Evolutionary conservation across 352 stramenopile species (phyloP).

Genomic region (Aphanomyces euteiches): DNA sequence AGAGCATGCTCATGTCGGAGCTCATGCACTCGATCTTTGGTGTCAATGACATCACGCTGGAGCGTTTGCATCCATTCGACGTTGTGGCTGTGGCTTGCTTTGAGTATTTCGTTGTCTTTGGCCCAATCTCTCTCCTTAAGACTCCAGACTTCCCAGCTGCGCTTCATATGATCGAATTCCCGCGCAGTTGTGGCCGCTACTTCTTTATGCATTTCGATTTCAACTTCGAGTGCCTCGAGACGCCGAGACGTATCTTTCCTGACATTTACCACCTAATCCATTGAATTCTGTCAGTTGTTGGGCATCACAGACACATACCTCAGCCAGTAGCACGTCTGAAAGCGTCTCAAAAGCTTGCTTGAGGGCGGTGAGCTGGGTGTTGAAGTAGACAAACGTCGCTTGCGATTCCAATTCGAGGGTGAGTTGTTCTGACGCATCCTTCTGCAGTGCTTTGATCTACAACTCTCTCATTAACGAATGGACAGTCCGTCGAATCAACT

Average conservation of each 20-base stretch:
- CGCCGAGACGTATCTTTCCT: slow-evolving; percentile 64
- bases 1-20: slow-evolving; percentile 53
- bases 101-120: slow-evolving; percentile 83
- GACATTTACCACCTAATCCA: slow-evolving; percentile 45
- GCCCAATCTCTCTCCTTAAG: slow-evolving; percentile 80
- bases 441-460: slow-evolving; percentile 57
- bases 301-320: slow-evolving; percentile 28
- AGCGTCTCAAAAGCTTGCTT: slow-evolving; percentile 75
- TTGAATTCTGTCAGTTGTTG: background rate
- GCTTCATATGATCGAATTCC: slow-evolving; percentile 70
- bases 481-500: too few relatives aligned
- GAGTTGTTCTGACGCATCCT: slow-evolving; percentile 66
- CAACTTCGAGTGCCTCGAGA: slow-evolving; percentile 54
- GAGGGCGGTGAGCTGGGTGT: slow-evolving; percentile 65
- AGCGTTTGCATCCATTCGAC: slow-evolving; percentile 85
- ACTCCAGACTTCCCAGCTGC: slow-evolving; percentile 72
- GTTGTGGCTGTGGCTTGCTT: slow-evolving; percentile 75
- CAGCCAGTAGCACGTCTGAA: slow-evolving; percentile 70
- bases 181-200: slow-evolving; percentile 57
- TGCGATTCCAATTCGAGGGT: slow-evolving; percentile 75
- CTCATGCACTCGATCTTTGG: slow-evolving; percentile 70
- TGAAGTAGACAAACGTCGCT: slow-evolving; percentile 79
- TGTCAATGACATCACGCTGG: slow-evolving; percentile 73
- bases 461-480: background rate
- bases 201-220: slow-evolving; percentile 53